phyloP scores from a whole-genome alignment of 1,284 basidiomycete genomes.

The Cutaneotrichosporon curvatum region DNA sequence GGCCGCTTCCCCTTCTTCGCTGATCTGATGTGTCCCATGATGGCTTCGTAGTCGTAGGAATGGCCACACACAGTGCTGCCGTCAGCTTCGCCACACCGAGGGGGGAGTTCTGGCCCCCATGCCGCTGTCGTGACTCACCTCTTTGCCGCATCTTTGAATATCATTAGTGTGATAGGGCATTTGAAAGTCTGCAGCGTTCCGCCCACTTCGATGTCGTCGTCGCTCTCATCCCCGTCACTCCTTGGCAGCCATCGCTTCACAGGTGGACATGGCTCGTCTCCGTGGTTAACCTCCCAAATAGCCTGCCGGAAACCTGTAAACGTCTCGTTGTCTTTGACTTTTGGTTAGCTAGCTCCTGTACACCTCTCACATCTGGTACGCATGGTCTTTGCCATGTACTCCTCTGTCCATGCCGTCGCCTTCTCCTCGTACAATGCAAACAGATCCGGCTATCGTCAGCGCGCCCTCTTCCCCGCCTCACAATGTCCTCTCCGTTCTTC shows the following conservation, averaged over 20 bases:
- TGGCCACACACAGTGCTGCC: slow-evolving; percentile 30
- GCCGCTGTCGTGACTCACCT: slow-evolving; percentile 26
- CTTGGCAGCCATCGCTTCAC: slow-evolving; percentile 58
- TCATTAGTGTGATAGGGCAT: slow-evolving; percentile 65
- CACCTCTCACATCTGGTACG: slow-evolving; percentile 13
- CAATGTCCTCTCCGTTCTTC: slow-evolving; percentile 54
- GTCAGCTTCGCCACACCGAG: too few species aligned
- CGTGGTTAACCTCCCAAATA: slow-evolving; percentile 64
- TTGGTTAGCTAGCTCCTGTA: not conserved
- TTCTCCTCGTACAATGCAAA: slow-evolving; percentile 12
- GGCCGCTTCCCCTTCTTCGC: not conserved
- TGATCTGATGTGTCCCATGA: slow-evolving; percentile 15
- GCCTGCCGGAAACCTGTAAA: slow-evolving; percentile 60
- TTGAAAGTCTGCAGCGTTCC: slow-evolving; percentile 71
- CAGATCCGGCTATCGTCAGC: slow-evolving; percentile 4
- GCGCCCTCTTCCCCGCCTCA: slow-evolving; percentile 39
- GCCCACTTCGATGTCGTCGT: slow-evolving; percentile 72
- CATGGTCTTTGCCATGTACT: slow-evolving; percentile 23
- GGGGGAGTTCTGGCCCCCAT: too few species aligned
- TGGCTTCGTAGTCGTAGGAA: slow-evolving; percentile 21
- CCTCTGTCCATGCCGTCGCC: slow-evolving; percentile 8
- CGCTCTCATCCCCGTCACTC: slow-evolving; percentile 71
- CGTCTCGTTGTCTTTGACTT: slow-evolving; percentile 51
- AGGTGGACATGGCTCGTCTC: slow-evolving; percentile 61
- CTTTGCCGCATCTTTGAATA: slow-evolving; percentile 62